Evolutionary conservation across 2,329 filamentous ascomycete species (phyloP).

Genomic region (Cryoendolithus antarcticus): DNA sequence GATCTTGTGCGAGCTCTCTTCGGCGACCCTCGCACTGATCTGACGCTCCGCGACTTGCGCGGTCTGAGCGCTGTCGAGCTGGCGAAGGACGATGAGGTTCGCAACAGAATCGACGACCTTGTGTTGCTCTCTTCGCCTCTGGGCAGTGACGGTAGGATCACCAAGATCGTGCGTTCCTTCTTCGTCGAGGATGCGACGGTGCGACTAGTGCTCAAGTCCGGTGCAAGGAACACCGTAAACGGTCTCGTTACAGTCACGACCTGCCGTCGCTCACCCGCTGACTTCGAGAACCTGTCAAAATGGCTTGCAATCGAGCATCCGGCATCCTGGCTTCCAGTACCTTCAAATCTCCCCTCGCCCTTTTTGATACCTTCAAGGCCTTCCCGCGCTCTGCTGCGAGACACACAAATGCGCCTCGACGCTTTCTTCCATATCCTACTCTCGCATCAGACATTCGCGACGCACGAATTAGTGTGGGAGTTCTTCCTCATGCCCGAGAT

Average conservation of each 20-base stretch:
- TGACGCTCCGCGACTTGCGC: slow-evolving; percentile 69
- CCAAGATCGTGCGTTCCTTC: slow-evolving; percentile 85
- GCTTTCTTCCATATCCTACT: slow-evolving; percentile 79
- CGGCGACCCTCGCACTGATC: slow-evolving; percentile 73
- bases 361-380: slow-evolving; percentile 91
- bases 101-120: slow-evolving; percentile 91
- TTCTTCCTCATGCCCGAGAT: slow-evolving; percentile 96
- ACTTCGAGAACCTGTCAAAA: slow-evolving; percentile 82
- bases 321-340: slow-evolving; percentile 81
- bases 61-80: slow-evolving; percentile 90
- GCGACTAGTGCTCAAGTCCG: slow-evolving; percentile 85
- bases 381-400: slow-evolving; percentile 71
- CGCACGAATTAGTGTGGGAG: slow-evolving; percentile 97
- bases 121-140: slow-evolving; percentile 66
- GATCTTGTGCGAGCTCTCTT: slow-evolving; percentile 87
- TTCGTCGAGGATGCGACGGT: slow-evolving; percentile 96
- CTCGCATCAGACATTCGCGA: slow-evolving; percentile 80
- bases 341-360: slow-evolving; percentile 67
- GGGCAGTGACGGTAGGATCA: slow-evolving; percentile 66
- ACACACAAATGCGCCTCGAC: slow-evolving; percentile 77
- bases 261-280: slow-evolving; percentile 70
- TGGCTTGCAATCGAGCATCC: slow-evolving; percentile 82
- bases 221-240: slow-evolving; percentile 60
- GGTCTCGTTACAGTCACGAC: slow-evolving; percentile 89
- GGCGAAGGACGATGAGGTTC: slow-evolving; percentile 93